These are phyloP conservation scores for Lippia alba DNA, from an alignment of 305 asterid species.

Conservation along the genomic window DNA sequence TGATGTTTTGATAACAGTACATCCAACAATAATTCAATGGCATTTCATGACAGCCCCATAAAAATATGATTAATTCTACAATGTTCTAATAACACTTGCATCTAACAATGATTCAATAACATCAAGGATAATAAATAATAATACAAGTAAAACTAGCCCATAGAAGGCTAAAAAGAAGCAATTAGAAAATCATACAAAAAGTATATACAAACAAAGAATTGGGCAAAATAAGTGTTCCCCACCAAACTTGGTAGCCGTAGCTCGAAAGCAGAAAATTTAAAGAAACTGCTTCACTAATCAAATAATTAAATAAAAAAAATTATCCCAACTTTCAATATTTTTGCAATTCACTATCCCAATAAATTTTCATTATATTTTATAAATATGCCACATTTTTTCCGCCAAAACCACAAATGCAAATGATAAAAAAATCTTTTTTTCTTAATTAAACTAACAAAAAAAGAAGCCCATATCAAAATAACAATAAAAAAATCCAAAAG, in stretches of 20 bases:
- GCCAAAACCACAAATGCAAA: too few relatives aligned
- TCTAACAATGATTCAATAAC: constrained; percentile 9
- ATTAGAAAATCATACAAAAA: constrained; percentile 6
- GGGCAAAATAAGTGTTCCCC: constrained; percentile 17
- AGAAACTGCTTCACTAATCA: too few relatives aligned
- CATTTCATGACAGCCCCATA: too few relatives aligned
- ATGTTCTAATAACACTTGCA: too few relatives aligned
- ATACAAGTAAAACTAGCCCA: background rate
- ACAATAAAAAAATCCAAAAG: background rate
- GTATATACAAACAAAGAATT: constrained; percentile 18
- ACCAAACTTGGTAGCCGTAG: constrained; percentile 13
- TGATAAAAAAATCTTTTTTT: too few relatives aligned
- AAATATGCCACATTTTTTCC: too few relatives aligned
- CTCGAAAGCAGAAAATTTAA: background rate
- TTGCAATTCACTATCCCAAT: too few relatives aligned
- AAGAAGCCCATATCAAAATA: background rate
- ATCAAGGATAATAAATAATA: background rate
- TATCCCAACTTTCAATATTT: too few relatives aligned
- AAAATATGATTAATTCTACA: too few relatives aligned
- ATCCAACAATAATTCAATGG: constrained; percentile 12
- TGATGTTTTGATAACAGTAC: background rate
- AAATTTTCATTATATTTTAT: too few relatives aligned
- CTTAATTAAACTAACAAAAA: too few relatives aligned
- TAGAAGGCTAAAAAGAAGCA: background rate
- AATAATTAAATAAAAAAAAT: too few relatives aligned